Percentiles rank a stretch among this genome's conserved stretches.
Conservation (phyloP, 1,139 yeast species). For the Magnusiomyces tetraspermus region DNA sequence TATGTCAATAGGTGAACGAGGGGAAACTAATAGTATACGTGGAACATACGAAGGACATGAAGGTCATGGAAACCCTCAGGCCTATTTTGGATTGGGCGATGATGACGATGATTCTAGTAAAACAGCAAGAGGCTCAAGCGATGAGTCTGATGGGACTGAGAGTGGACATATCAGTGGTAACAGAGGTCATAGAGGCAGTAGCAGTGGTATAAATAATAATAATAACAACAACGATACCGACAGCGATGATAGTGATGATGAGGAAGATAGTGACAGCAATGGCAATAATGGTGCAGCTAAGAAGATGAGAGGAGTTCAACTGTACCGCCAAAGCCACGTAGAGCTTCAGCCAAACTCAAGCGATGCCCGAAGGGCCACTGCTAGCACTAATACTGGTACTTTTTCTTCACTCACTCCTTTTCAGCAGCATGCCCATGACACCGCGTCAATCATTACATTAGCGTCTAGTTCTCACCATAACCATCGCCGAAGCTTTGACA, state of each 20-base stretch:
- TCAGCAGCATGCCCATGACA: too few relatives aligned
- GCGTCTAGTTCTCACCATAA: constrained; percentile 33
- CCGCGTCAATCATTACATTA: constrained; percentile 33
- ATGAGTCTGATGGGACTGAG: not conserved
- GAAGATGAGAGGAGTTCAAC: too few relatives aligned
- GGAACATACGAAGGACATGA: constrained; percentile 1
- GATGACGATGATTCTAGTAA: not conserved
- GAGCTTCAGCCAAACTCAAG: too few relatives aligned
- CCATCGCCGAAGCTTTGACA: constrained; percentile 31
- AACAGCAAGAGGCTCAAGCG: not conserved
- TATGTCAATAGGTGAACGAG: too few relatives aligned
- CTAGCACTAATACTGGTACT: too few relatives aligned
- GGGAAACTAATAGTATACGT: not conserved
- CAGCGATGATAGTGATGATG: not conserved
- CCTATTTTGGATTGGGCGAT: not conserved
- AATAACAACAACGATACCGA: not conserved
- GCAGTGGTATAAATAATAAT: not conserved
- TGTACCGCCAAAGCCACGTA: too few relatives aligned
- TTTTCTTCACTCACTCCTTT: too few relatives aligned
- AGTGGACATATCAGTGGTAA: not conserved
- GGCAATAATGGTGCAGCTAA: too few relatives aligned
- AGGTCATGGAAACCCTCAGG: not conserved
- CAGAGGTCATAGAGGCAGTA: too few relatives aligned
- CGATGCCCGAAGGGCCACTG: too few relatives aligned
- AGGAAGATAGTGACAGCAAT: not conserved